phyloP scores from a whole-genome alignment of 1,284 basidiomycete genomes.

The Tylopilus orsonianus region DNA sequence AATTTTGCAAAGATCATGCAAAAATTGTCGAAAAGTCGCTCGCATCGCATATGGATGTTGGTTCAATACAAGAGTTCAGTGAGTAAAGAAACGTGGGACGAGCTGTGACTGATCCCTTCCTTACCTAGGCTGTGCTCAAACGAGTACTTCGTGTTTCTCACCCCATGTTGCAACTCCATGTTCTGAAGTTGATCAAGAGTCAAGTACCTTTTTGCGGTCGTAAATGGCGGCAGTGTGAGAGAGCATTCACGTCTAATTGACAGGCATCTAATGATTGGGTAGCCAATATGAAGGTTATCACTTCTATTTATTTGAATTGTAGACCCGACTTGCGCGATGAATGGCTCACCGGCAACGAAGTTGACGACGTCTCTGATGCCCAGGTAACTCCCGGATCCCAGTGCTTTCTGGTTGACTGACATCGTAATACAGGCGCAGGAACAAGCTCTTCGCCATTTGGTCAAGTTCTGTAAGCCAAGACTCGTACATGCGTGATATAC shows the following conservation, averaged over 20 bases:
- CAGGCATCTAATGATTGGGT: constrained; percentile 19
- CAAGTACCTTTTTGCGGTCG: constrained; percentile 98
- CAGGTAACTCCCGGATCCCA: constrained; percentile 45
- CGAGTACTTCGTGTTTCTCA: constrained; percentile 93
- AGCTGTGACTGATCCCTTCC: constrained; percentile 11
- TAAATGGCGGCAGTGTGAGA: constrained; percentile 95
- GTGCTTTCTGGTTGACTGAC: constrained; percentile 7
- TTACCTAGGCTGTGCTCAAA: constrained; percentile 84
- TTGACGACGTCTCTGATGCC: constrained; percentile 86
- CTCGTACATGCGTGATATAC: background rate
- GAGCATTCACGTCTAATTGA: background rate
- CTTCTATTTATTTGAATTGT: constrained; percentile 96
- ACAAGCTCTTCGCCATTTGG: constrained; percentile 89
- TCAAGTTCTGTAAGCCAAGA: constrained; percentile 82
- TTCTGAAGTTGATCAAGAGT: constrained; percentile 98
- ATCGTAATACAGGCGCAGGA: constrained; percentile 79
- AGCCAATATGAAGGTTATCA: constrained; percentile 99
- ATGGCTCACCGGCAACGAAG: constrained; percentile 93
- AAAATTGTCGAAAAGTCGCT: constrained; percentile 93
- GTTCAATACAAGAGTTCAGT: constrained; percentile 99
- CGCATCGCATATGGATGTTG: constrained; percentile 93
- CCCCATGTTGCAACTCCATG: constrained; percentile 90
- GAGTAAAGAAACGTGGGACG: constrained; percentile 31
- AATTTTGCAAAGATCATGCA: constrained; percentile 99
- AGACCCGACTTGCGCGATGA: constrained; percentile 96